Evolutionary conservation across 2,329 filamentous ascomycete genomes (phyloP).

Genomic region (Hypoxylon sp.): DNA sequence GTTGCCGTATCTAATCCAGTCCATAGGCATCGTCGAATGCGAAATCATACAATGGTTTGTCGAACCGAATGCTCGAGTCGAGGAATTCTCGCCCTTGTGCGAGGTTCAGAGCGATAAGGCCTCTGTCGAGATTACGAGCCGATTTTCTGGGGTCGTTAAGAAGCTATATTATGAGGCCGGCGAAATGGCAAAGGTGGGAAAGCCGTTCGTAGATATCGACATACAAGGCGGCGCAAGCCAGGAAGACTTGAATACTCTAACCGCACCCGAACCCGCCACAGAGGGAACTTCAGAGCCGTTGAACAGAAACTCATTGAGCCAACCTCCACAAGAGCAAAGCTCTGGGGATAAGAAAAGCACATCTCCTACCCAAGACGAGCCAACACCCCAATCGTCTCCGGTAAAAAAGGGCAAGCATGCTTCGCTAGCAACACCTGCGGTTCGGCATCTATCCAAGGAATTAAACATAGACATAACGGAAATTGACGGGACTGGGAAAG

Average conservation of each 20-base stretch:
- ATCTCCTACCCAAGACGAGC: constrained; percentile 19
- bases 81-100: constrained; percentile 97
- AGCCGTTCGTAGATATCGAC: constrained; percentile 94
- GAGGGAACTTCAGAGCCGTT: constrained; percentile 40
- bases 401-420: constrained; percentile 69
- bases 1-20: constrained; percentile 30
- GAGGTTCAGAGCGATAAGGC: constrained; percentile 99
- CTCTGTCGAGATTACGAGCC: constrained; percentile 87
- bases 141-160: constrained; percentile 94
- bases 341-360: constrained; percentile 8
- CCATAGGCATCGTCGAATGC: constrained; percentile 92
- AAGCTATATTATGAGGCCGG: constrained; percentile 95
- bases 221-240: constrained; percentile 78
- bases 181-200: constrained; percentile 94
- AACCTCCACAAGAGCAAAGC: constrained; percentile 28
- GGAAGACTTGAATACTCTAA: constrained; percentile 60
- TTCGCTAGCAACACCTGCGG: constrained; percentile 86
- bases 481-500: constrained; percentile 84
- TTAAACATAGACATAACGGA: constrained; percentile 79
- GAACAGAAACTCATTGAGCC: constrained; percentile 36
- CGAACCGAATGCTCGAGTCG: constrained; percentile 90
- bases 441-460: constrained; percentile 86
- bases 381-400: constrained; percentile 28
- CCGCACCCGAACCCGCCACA: constrained; percentile 45
- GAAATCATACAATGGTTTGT: constrained; percentile 99